phyloP scores from a whole-genome alignment of 225 moss, liverwort and hornwort genomes.

The Physcomitrium patens region DNA sequence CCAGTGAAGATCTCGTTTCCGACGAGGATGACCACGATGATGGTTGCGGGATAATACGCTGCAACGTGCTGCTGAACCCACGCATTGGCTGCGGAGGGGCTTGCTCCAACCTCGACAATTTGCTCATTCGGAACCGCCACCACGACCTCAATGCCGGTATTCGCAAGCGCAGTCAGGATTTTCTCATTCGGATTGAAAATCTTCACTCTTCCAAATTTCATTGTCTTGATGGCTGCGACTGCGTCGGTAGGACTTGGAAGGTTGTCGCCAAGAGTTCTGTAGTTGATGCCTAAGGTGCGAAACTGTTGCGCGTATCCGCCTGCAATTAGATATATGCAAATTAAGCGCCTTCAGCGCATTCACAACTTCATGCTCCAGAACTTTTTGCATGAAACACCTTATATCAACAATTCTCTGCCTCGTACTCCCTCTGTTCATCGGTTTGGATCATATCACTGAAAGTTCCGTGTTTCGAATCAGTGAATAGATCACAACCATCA shows the following conservation, averaged over 20 bases:
- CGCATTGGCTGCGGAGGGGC: conserved; percentile 39
- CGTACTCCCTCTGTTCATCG: not conserved
- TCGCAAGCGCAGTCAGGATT: conserved; percentile 62
- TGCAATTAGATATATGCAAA: conserved; percentile 15
- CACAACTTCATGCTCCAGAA: not conserved
- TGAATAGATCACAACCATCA: not conserved
- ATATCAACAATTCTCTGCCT: not conserved
- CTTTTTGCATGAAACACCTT: not conserved
- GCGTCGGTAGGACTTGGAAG: conserved; percentile 52
- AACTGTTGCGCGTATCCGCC: conserved; percentile 45
- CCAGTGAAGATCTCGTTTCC: conserved; percentile 57
- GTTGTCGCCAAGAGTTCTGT: conserved; percentile 64
- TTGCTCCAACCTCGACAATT: conserved; percentile 45
- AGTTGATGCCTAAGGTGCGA: conserved; percentile 59
- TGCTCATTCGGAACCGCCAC: conserved; percentile 52
- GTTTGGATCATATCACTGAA: not conserved
- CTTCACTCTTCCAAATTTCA: conserved; percentile 58
- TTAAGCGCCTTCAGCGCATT: not conserved
- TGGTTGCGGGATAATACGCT: conserved; percentile 54
- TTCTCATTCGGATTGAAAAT: conserved; percentile 46
- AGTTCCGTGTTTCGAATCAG: not conserved
- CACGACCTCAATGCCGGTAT: conserved; percentile 57
- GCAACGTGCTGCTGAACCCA: conserved; percentile 58
- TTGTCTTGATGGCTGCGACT: conserved; percentile 40
- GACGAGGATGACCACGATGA: conserved; percentile 45